Percentiles rank a stretch among this genome's conserved stretches.
Conservation (phyloP, 2,329 filamentous ascomycete species). For the Rhynchosporium agropyri region DNA sequence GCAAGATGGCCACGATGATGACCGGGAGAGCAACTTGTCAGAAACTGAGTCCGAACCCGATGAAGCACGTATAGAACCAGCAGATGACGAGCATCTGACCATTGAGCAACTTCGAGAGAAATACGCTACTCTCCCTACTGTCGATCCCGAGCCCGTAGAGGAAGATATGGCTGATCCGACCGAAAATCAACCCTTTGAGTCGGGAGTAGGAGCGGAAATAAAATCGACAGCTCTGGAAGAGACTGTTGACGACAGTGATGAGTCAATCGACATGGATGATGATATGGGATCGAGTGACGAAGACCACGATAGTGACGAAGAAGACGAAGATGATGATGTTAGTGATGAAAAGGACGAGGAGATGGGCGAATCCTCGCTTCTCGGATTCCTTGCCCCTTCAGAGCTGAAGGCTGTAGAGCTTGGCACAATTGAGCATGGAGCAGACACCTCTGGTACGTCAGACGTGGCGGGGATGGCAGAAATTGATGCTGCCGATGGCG, state of each 20-base stretch:
- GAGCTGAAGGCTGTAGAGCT: constrained; percentile 43
- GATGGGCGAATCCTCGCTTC: constrained; percentile 26
- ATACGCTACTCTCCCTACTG: constrained; percentile 64
- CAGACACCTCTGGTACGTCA: constrained; percentile 27
- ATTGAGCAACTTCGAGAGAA: constrained; percentile 70
- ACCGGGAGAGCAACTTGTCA: constrained; percentile 61
- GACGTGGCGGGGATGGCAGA: constrained; percentile 37
- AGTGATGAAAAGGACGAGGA: constrained; percentile 43
- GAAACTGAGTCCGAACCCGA: constrained; percentile 63
- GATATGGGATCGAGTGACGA: constrained; percentile 62
- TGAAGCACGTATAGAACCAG: constrained; percentile 51
- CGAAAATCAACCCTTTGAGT: constrained; percentile 28
- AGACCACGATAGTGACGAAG: constrained; percentile 49
- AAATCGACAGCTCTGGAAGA: constrained; percentile 28
- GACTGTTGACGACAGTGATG: constrained; percentile 56
- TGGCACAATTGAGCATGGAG: constrained; percentile 27
- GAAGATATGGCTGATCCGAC: constrained; percentile 37
- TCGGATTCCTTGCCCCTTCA: constrained; percentile 41
- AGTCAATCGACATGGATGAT: constrained; percentile 70
- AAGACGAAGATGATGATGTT: constrained; percentile 52
- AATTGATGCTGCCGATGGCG: background rate
- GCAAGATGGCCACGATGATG: constrained; percentile 44
- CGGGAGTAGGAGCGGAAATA: constrained; percentile 22
- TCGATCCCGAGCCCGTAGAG: constrained; percentile 39
- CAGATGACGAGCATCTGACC: constrained; percentile 66